A percentile compares a stretch with the other conserved stretches of the same genome.
Conservation (phyloP, 352 stramenopile species). For the Pythium brachiatum region DNA sequence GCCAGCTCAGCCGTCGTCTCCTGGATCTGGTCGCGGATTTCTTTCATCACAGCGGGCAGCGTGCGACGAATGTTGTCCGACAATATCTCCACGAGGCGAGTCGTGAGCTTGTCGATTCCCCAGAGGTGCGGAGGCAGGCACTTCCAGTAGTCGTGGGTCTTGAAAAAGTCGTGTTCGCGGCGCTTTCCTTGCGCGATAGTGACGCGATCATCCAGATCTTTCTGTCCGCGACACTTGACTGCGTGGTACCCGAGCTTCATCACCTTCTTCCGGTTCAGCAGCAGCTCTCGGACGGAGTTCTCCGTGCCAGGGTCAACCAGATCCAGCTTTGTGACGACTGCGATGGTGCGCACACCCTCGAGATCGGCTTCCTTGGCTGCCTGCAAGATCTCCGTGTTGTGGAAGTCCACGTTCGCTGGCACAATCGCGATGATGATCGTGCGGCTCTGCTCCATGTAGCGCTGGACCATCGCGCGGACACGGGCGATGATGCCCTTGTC, state of each 20-base stretch:
- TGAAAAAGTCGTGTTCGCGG: slow-evolving; percentile 61
- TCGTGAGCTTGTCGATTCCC: slow-evolving; percentile 35
- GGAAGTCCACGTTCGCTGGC: slow-evolving; percentile 82
- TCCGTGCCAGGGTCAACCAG: slow-evolving; percentile 83
- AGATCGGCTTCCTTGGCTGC: slow-evolving; percentile 66
- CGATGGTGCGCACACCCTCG: slow-evolving; percentile 69
- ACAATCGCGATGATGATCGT: slow-evolving; percentile 88
- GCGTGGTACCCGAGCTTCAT: slow-evolving; percentile 79
- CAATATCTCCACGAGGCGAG: slow-evolving; percentile 41
- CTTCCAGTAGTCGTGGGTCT: slow-evolving; percentile 44
- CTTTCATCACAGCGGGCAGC: slow-evolving; percentile 40
- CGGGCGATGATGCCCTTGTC: slow-evolving; percentile 61
- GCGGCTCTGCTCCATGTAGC: slow-evolving; percentile 66
- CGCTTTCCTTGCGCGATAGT: slow-evolving; percentile 49
- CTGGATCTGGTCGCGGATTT: slow-evolving; percentile 36
- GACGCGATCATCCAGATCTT: slow-evolving; percentile 50
- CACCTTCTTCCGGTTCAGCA: slow-evolving; percentile 72
- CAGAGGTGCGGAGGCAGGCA: slow-evolving; percentile 29
- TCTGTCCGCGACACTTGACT: slow-evolving; percentile 83
- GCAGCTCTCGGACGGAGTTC: slow-evolving; percentile 57
- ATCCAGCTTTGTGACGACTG: slow-evolving; percentile 88
- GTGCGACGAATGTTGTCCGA: slow-evolving; percentile 48
- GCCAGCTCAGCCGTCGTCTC: slow-evolving; percentile 22
- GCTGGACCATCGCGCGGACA: slow-evolving; percentile 68
- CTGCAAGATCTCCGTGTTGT: slow-evolving; percentile 82